Percentiles rank a stretch among this genome's conserved stretches.
phyloP scores from a whole-genome alignment of 345 rosid genomes.

The Tarenaya hassleriana region DNA sequence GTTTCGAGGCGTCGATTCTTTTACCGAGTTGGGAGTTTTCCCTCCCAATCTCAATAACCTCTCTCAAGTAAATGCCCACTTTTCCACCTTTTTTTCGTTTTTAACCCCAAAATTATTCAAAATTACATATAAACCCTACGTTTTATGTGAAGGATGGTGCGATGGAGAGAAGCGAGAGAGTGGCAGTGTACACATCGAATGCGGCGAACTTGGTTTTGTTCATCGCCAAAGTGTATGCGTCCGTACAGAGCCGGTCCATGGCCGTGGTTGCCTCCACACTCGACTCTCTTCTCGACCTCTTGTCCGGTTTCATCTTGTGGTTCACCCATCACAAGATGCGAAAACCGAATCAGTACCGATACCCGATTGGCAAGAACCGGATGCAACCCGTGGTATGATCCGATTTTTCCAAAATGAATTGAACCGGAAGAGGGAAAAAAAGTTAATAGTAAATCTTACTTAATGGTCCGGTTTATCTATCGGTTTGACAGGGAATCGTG shows the following conservation, averaged over 20 bases:
- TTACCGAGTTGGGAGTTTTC: slow-evolving; percentile 38
- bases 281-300: slow-evolving; percentile 37
- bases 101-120: slow-evolving; percentile 7
- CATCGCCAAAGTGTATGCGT: slow-evolving; percentile 32
- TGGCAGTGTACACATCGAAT: slow-evolving; percentile 47
- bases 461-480: too few relatives aligned
- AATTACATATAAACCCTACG: too few relatives aligned
- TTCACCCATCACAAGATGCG: slow-evolving; percentile 38
- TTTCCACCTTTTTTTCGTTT: background rate
- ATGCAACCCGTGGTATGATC: slow-evolving; percentile 40
- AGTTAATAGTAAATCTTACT: too few relatives aligned
- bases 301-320: slow-evolving; percentile 46
- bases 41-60: slow-evolving; percentile 33
- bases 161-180: slow-evolving; percentile 29
- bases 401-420: too few relatives aligned
- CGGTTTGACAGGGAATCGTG: slow-evolving; percentile 37
- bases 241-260: slow-evolving; percentile 20
- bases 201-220: slow-evolving; percentile 41
- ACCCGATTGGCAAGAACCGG: slow-evolving; percentile 46
- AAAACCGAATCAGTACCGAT: slow-evolving; percentile 31
- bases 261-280: slow-evolving; percentile 26
- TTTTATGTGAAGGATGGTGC: too few relatives aligned
- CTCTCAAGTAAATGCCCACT: slow-evolving; percentile 32
- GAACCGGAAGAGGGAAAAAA: too few relatives aligned
- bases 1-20: slow-evolving; percentile 42